Conservation (phyloP, 192 early-diverging fungal genomes). For the Obelidium mucronatum region DNA sequence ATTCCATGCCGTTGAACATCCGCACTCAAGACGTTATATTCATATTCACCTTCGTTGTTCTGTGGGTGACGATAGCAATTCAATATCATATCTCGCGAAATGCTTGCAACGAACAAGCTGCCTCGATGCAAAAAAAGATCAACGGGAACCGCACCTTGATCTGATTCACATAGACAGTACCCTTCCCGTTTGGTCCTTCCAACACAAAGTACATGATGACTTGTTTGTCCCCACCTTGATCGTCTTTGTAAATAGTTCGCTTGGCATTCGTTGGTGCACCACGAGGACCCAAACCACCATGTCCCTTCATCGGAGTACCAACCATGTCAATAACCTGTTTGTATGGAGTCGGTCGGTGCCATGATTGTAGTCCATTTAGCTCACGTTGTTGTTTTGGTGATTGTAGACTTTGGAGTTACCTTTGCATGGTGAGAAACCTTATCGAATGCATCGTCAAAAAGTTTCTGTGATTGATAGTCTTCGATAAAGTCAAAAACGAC, state of each 20-base stretch:
- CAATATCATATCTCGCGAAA: too few relatives aligned
- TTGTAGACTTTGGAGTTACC: background rate
- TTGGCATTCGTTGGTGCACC: conserved; percentile 14
- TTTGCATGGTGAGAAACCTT: conserved; percentile 14
- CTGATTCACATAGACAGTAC: conserved; percentile 33
- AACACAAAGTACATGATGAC: conserved; percentile 32
- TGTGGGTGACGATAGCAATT: background rate
- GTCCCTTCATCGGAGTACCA: conserved; percentile 30
- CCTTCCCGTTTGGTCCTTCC: conserved; percentile 34
- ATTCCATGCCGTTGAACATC: conserved; percentile 28
- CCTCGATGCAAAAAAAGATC: background rate
- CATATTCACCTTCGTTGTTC: conserved; percentile 27
- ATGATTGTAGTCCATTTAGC: background rate
- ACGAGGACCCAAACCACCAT: conserved; percentile 27
- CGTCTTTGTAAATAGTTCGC: conserved; percentile 31
- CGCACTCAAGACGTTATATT: conserved; percentile 33
- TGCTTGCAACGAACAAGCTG: too few relatives aligned
- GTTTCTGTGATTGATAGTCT: conserved; percentile 4
- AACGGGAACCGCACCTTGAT: conserved; percentile 6
- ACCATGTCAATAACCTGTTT: conserved; percentile 20
- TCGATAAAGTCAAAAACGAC: conserved; percentile 24
- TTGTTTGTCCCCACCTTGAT: conserved; percentile 23
- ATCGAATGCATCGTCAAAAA: conserved; percentile 35
- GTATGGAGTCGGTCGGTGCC: too few relatives aligned
- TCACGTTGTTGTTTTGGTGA: background rate